Evolutionary conservation across 768 basidiomycete genomes (phyloP).

Genomic region (Leccinum aurantiacum): DNA sequence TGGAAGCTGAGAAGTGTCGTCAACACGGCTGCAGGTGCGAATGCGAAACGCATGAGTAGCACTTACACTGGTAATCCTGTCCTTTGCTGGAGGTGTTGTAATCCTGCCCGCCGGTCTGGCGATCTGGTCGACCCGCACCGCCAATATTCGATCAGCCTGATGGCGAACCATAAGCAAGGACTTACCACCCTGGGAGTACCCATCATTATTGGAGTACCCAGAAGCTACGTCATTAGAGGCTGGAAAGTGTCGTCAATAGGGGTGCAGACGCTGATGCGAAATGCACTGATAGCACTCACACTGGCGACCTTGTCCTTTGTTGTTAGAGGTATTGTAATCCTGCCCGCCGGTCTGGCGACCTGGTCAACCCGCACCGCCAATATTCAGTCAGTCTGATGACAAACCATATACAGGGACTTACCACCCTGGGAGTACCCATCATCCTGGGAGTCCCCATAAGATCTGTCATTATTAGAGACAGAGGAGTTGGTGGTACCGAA

Average conservation of each 20-base stretch:
- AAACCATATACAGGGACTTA: constrained; percentile 7
- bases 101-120: not conserved
- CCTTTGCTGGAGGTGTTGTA: not conserved
- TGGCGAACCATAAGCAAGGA: not conserved
- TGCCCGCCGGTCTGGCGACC: constrained; percentile 13
- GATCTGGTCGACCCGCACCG: constrained; percentile 15
- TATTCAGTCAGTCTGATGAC: not conserved
- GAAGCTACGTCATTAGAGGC: constrained; percentile 31
- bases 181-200: not conserved
- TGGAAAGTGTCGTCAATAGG: not conserved
- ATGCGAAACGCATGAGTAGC: not conserved
- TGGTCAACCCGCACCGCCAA: not conserved
- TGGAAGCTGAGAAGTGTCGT: constrained; percentile 31
- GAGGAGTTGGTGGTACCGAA: constrained; percentile 44
- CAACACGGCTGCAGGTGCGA: not conserved
- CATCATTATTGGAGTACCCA: not conserved
- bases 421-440: not conserved
- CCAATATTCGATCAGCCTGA: not conserved
- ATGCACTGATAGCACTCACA: not conserved
- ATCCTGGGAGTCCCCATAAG: not conserved
- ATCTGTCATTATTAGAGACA: constrained; percentile 32
- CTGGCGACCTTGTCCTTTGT: constrained; percentile 17
- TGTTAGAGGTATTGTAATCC: not conserved
- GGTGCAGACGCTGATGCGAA: not conserved
- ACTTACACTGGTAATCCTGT: constrained; percentile 17